These are phyloP conservation scores for Heterobasidion irregulare DNA, from an alignment of 1,284 basidiomycete genomes.

Conservation along the genomic window DNA sequence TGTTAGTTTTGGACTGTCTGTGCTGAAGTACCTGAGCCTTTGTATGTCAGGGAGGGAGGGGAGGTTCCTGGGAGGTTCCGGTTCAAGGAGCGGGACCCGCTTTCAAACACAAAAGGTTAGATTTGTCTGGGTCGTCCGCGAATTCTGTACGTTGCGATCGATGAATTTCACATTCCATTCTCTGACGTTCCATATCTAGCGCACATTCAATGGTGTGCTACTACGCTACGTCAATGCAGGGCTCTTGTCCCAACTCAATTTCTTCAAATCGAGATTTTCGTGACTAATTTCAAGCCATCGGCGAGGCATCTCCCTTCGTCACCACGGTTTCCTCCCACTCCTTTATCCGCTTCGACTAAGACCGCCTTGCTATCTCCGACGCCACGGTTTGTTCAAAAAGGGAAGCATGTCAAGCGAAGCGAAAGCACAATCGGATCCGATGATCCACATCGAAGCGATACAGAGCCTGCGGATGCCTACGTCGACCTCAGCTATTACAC, in stretches of 20 bases:
- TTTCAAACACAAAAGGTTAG: slow-evolving; percentile 55
- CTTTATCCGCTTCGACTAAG: neutral
- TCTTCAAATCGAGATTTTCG: slow-evolving; percentile 75
- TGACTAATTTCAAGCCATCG: slow-evolving; percentile 45
- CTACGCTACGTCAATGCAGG: slow-evolving; percentile 60
- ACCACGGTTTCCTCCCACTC: slow-evolving; percentile 4
- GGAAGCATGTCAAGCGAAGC: neutral
- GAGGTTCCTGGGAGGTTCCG: slow-evolving; percentile 30
- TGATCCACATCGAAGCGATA: slow-evolving; percentile 12
- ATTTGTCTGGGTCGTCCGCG: slow-evolving; percentile 81
- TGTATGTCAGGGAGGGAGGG: slow-evolving; percentile 51
- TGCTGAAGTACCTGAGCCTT: slow-evolving; percentile 66
- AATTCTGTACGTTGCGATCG: slow-evolving; percentile 51
- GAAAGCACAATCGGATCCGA: slow-evolving; percentile 1
- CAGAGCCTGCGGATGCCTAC: slow-evolving; percentile 24
- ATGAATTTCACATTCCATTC: neutral
- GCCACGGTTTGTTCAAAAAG: slow-evolving; percentile 26
- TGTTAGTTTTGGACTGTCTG: slow-evolving; percentile 66
- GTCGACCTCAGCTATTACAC: slow-evolving; percentile 43
- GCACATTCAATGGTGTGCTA: slow-evolving; percentile 81
- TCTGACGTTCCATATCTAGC: slow-evolving; percentile 29
- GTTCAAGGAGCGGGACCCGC: slow-evolving; percentile 31
- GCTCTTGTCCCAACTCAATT: slow-evolving; percentile 48
- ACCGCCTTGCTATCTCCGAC: slow-evolving; percentile 27
- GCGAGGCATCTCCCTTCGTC: slow-evolving; percentile 3